These are phyloP conservation scores for Diaporthe humulicola DNA, from an alignment of 2,329 filamentous ascomycete genomes.

Conservation along the genomic window DNA sequence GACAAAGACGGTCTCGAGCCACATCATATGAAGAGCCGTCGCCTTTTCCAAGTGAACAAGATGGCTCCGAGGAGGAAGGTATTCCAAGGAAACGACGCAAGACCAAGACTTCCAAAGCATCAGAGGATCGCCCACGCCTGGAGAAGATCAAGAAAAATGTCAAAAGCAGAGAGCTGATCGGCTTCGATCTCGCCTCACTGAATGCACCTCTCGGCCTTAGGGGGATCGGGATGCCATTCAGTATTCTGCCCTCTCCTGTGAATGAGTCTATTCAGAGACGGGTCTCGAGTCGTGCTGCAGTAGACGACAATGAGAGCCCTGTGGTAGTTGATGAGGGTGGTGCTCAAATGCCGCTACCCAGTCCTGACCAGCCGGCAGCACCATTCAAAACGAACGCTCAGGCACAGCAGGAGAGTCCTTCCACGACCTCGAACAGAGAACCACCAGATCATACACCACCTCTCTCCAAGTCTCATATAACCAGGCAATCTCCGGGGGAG, in stretches of 20 bases:
- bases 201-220: conserved; percentile 36
- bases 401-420: background rate
- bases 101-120: background rate
- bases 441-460: background rate
- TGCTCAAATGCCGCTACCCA: background rate
- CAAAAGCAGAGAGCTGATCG: conserved; percentile 62
- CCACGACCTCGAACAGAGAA: background rate
- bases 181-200: conserved; percentile 46
- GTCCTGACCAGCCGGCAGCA: background rate
- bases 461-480: background rate
- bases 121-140: conserved; percentile 49
- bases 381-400: background rate
- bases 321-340: background rate
- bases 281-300: background rate
- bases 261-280: conserved; percentile 3
- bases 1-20: conserved; percentile 2
- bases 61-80: conserved; percentile 40
- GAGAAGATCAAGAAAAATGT: conserved; percentile 58
- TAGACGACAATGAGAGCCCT: background rate
- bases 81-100: conserved; percentile 15
- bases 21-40: background rate
- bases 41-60: conserved; percentile 30
- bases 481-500: background rate
- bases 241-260: conserved; percentile 40
- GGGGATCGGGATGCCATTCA: conserved; percentile 37